Conservation (phyloP, 352 stramenopile species). For the Phytophthora pinifolia region DNA sequence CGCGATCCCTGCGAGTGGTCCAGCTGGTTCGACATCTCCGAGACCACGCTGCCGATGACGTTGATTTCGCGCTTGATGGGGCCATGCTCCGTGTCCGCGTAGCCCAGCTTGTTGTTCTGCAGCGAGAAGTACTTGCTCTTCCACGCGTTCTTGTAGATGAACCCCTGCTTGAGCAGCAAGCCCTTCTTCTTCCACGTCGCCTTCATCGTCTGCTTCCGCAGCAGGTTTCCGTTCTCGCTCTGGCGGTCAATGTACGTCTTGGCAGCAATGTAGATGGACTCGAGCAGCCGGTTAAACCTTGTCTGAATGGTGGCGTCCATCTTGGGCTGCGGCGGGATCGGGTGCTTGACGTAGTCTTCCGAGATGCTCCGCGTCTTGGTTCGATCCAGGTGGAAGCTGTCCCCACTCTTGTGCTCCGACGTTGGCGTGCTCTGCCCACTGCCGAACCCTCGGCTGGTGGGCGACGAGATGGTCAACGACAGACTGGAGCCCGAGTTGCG, state of each 20-base stretch:
- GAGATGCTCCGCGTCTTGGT: conserved; percentile 73
- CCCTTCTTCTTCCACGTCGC: conserved; percentile 92
- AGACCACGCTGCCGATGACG: conserved; percentile 76
- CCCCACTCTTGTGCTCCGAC: conserved; percentile 54
- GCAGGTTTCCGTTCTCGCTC: conserved; percentile 56
- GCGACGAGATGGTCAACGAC: conserved; percentile 78
- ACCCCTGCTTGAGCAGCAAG: conserved; percentile 83
- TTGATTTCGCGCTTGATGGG: conserved; percentile 89
- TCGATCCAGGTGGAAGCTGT: conserved; percentile 55
- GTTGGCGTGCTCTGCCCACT: conserved; percentile 71
- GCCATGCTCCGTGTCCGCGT: conserved; percentile 76
- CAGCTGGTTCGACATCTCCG: conserved; percentile 86
- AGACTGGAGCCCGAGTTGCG: conserved; percentile 41
- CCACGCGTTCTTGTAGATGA: conserved; percentile 92
- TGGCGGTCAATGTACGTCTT: conserved; percentile 86
- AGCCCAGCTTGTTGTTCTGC: conserved; percentile 88
- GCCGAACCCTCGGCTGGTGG: conserved; percentile 59
- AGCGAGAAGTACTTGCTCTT: conserved; percentile 87
- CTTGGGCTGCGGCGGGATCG: conserved; percentile 63
- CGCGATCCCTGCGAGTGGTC: conserved; percentile 86
- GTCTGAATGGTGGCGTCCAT: conserved; percentile 87
- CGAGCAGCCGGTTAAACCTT: conserved; percentile 79
- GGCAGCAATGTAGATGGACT: conserved; percentile 83
- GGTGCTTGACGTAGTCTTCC: conserved; percentile 71
- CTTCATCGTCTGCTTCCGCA: conserved; percentile 66